Percentiles rank a stretch among this genome's conserved stretches.
Conservation (phyloP, 352 stramenopile species). For the Globisporangium spinosum region DNA sequence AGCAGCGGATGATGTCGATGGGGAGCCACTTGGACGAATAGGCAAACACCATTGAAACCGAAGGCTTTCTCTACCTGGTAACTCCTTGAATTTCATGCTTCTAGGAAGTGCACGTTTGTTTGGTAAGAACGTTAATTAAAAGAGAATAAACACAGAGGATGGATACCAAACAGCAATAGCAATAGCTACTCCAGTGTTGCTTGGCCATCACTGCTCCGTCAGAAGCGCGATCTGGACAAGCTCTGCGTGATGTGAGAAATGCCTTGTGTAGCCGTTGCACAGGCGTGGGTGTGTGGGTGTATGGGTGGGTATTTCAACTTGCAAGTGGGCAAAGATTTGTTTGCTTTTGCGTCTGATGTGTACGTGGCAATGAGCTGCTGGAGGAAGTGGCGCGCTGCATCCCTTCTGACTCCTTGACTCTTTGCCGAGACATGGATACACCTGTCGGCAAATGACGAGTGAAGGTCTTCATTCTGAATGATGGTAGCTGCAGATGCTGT, state of each 20-base stretch:
- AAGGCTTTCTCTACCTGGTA: neutral
- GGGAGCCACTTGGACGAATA: constrained; percentile 24
- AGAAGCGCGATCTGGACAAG: no score
- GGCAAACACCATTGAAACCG: neutral
- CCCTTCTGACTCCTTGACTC: neutral
- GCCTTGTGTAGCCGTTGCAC: no score
- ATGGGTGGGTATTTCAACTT: no score
- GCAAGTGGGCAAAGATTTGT: no score
- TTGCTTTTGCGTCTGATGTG: neutral
- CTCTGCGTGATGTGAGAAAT: no score
- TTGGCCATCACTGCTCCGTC: no score
- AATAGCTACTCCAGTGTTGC: no score
- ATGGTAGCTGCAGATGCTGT: neutral
- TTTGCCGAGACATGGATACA: neutral
- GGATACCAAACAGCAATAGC: no score
- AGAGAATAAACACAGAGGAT: neutral
- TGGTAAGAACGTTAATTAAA: neutral
- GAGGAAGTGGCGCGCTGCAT: neutral
- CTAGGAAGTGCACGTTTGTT: neutral
- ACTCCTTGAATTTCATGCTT: neutral
- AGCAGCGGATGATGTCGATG: constrained; percentile 65
- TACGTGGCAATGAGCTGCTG: neutral
- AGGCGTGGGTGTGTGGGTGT: no score
- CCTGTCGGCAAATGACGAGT: neutral
- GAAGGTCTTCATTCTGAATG: neutral